Evolutionary conservation across 192 early-diverging fungal genomes (phyloP).

Genomic region (Funneliformis geosporum): DNA sequence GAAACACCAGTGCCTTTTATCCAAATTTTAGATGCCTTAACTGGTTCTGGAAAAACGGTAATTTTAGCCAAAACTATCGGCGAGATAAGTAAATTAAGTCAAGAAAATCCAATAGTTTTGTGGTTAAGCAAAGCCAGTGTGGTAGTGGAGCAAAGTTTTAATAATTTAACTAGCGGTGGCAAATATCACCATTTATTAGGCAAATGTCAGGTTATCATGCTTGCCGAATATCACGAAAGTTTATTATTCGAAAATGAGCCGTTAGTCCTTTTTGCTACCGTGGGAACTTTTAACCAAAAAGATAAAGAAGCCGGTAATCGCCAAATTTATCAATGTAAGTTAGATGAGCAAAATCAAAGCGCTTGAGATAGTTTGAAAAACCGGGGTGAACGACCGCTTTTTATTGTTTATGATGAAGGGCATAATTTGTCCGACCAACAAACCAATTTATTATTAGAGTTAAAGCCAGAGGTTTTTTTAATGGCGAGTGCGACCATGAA

Average conservation of each 20-base stretch:
- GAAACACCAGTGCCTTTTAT: background rate
- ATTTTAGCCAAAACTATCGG: background rate
- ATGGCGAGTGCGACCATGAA: background rate
- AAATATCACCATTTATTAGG: background rate
- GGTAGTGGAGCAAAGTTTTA: background rate
- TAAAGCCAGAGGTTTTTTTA: background rate
- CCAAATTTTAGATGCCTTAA: background rate
- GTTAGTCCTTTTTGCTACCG: too few relatives aligned
- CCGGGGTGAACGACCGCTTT: too few relatives aligned
- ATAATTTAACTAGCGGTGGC: background rate
- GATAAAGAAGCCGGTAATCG: too few relatives aligned
- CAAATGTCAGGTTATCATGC: background rate
- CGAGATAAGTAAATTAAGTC: background rate
- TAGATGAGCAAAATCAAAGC: too few relatives aligned
- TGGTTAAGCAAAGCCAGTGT: background rate
- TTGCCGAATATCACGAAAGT: background rate
- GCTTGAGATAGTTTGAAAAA: background rate
- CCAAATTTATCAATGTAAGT: background rate
- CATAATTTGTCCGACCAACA: background rate
- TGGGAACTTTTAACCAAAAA: background rate
- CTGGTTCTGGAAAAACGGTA: background rate
- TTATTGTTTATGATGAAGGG: conserved; percentile 6
- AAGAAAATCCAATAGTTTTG: background rate
- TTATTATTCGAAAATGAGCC: background rate
- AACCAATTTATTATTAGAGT: background rate